These are phyloP conservation scores for Herpetomonas tarakana DNA, from an alignment of 208 protist genomes.

Conservation along the genomic window DNA sequence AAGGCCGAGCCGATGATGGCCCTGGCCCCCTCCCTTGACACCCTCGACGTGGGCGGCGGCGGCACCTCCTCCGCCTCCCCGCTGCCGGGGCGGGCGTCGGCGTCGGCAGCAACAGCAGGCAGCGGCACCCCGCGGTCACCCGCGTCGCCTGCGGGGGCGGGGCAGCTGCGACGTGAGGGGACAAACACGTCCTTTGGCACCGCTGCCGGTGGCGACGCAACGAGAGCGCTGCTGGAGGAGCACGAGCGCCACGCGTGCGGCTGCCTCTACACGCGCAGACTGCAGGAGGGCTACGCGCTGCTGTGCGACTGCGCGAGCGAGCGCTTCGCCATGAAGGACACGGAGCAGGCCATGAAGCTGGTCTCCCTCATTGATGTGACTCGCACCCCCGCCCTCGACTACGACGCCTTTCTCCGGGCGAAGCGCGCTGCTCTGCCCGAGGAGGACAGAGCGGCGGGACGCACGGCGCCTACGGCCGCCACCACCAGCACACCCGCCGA, in stretches of 20 bases:
- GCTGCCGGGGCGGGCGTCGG: neutral
- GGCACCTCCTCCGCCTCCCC: neutral
- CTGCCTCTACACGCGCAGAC: conserved; percentile 53
- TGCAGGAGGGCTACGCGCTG: conserved; percentile 55
- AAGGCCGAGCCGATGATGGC: conserved; percentile 36
- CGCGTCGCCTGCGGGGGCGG: neutral
- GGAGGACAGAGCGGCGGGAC: neutral
- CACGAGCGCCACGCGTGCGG: conserved; percentile 46
- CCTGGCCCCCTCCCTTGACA: conserved; percentile 29
- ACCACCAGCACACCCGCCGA: conserved; percentile 6
- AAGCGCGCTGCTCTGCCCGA: conserved; percentile 11
- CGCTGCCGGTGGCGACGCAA: neutral
- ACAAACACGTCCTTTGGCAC: neutral
- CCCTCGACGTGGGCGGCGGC: neutral
- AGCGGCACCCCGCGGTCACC: neutral
- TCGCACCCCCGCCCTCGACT: conserved; percentile 45
- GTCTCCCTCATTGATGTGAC: conserved; percentile 64
- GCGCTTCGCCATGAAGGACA: conserved; percentile 56
- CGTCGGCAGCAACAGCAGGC: too few species aligned
- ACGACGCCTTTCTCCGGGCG: conserved; percentile 21
- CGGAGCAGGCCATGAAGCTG: conserved; percentile 45
- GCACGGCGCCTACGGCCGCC: neutral
- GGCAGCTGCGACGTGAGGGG: neutral
- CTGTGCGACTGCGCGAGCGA: conserved; percentile 57
- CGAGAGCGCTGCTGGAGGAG: conserved; percentile 22